Percentiles rank a stretch among this genome's conserved stretches.
phyloP scores from a whole-genome alignment of 805 yeast species.

The Saccharomycopsis microspora region DNA sequence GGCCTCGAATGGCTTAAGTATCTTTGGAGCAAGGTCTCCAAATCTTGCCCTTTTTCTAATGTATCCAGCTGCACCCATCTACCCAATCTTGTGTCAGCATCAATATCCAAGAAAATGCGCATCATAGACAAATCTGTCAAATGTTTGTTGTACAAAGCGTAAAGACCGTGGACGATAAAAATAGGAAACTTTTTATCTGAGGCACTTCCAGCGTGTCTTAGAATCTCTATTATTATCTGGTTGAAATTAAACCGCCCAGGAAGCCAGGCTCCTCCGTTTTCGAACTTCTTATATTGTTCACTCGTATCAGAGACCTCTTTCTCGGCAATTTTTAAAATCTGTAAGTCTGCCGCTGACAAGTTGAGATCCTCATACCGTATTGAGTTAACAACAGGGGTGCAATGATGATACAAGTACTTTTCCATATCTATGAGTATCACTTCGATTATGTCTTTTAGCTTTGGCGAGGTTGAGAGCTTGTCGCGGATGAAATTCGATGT shows the following conservation, averaged over 20 bases:
- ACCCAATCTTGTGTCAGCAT: constrained; percentile 75
- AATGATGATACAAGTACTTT: not conserved
- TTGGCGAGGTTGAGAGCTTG: constrained; percentile 1
- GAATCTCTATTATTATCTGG: constrained; percentile 5
- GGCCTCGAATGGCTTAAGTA: constrained; percentile 49
- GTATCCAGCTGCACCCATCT: constrained; percentile 43
- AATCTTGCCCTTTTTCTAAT: constrained; percentile 17
- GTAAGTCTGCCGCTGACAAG: not conserved
- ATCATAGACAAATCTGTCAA: constrained; percentile 47
- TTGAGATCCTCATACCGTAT: not conserved
- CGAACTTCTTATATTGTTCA: not conserved
- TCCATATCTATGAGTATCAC: constrained; percentile 11
- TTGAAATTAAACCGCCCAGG: constrained; percentile 12
- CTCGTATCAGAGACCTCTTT: not conserved
- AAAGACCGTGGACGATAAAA: constrained; percentile 60
- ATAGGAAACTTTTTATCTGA: constrained; percentile 18
- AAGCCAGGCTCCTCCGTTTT: not conserved
- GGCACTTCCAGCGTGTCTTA: not conserved
- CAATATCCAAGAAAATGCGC: constrained; percentile 71
- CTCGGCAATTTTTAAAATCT: not conserved
- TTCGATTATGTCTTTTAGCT: constrained; percentile 2
- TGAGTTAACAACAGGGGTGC: no score
- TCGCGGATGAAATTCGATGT: constrained; percentile 4
- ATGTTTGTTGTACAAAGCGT: constrained; percentile 57
- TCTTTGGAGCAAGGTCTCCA: constrained; percentile 24